Base-by-base conservation (phyloP, 352 stramenopile genomes). In the Globisporangium yorkense region DNA sequence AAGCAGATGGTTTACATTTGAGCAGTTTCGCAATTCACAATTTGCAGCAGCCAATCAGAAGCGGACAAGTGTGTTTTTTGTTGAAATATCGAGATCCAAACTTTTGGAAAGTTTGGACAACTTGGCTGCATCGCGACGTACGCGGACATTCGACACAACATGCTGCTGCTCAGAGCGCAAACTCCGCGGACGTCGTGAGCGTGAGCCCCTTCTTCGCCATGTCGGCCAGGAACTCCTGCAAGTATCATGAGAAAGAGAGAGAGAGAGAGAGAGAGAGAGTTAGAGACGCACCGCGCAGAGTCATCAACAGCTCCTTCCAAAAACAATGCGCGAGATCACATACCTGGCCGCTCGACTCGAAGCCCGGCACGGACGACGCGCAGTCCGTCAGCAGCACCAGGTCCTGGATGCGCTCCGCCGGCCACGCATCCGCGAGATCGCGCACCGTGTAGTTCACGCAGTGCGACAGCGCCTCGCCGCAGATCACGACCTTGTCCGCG, bases 391-490 rank as follows among this genome's bases (percentile, higher is more conserved):
- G 56, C 29, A 96, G 60, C n/a, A 93, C 70, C 40, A 96, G 58
- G 65, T 94, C 74, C 7, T 63, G 46, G 13, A 72, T 55, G n/a
- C 91, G 72, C 9, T 90, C 71, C 29, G 68, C 69, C 1, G 89
- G 80, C 90, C 88, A 98, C 27, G 84, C 64, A 21, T 81, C 68
- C 0, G 96, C 74, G 43, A 99, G 80, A 62, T 98, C 94, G 18
- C 94, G 77, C 9, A 97, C 70, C 0, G 96, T 98, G 74, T 97
- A 98, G 70, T 99, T 98, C 33, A 99, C 95, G 73, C 96, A 99
- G 70, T 99, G 96, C 43, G 89, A 98, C 60, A 96, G 75, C 7
- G 96, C 95, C 70, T 99, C 92, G 27, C 96, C 96, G 55, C 90
- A 97, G 39, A 99, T 74, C 15, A 97, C 61, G 2, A 99, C 80